Evolutionary conservation across 495 filamentous ascomycete species (phyloP), one percentile per base, ranked within the genome.

Genomic region (Geoglossum glabrum): DNA sequence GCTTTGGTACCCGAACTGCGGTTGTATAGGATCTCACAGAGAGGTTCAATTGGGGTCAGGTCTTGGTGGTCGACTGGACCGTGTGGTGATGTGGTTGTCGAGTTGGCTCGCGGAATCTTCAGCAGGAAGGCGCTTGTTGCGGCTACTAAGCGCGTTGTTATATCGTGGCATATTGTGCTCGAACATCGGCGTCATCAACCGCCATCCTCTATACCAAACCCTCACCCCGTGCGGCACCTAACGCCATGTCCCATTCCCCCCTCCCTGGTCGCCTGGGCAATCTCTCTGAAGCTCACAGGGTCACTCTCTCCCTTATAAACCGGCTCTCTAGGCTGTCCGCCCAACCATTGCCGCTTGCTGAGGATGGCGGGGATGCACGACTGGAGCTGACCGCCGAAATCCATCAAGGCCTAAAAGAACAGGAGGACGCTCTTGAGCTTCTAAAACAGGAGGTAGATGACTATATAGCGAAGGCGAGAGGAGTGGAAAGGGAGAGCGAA

Each of bases 351-450:
- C 77, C 73, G 34, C 74, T 75, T 60, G 73, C 65, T 67, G 63
- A 68, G 25, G 67, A 74, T 59, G 79, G 80, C 11, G 77, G 79
- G 52, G 78, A 86, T 64, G 79, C 80, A 9, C 77, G 84, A 33
- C 58, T 82, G n/a, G 92, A 95, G 65, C 78, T 98, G 9, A 79
- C 79, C 54, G 69, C 78, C 25, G 87, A 92, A 66, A 95, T 96
- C 57, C 87, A 87, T 63, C 78, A 86, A 61, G 74, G 76, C 55
- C 71, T 98, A 51, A 85, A 87, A 64, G 86, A 92, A 57, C 79
- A 86, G 51, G 87, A 96, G 66, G 81, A 89, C 34, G 86, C 95
- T 58, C 76, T 95, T 51, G 90, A 95, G 66, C 67, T 92, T 13
- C 62, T 97, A 56, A 75, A 75, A 26, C 85, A 87, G 60, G 88